Percentiles rank a stretch among this genome's conserved stretches.
Conservation (phyloP, 176 grass and related monocot species). For the bread wheat (Triticum aestivum) region DNA sequence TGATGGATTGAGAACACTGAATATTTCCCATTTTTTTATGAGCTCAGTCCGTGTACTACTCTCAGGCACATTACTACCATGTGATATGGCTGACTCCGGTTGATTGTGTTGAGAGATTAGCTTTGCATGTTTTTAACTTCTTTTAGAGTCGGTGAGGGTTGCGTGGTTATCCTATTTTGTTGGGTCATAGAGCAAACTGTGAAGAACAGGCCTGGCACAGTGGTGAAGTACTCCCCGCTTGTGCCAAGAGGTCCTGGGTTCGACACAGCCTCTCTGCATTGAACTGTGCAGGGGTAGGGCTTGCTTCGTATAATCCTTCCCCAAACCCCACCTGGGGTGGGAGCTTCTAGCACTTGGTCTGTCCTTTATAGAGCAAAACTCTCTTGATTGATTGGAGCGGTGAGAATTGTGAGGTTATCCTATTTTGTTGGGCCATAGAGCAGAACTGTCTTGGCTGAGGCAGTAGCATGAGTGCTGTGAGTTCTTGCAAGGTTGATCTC, state of each 20-base stretch:
- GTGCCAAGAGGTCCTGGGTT: no score
- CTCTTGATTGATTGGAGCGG: not conserved
- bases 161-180: constrained; percentile 3
- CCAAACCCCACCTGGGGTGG: no score
- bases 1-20: not conserved
- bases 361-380: not conserved
- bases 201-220: no score
- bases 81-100: not conserved
- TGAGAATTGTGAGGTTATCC: not conserved
- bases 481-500: constrained; percentile 17
- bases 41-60: not conserved
- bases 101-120: not conserved
- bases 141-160: not conserved
- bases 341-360: no score
- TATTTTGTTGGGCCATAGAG: constrained; percentile 10
- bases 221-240: no score
- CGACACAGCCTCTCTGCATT: no score
- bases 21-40: not conserved
- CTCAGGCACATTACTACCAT: not conserved
- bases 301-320: no score
- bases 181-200: not conserved
- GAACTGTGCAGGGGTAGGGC: no score
- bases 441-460: constrained; percentile 6
- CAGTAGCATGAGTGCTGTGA: not conserved
- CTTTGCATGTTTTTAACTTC: not conserved